Percentiles rank a stretch among this genome's conserved stretches.
phyloP scores from a whole-genome alignment of 257 asterid species.

The Solanum ossicruentum region DNA sequence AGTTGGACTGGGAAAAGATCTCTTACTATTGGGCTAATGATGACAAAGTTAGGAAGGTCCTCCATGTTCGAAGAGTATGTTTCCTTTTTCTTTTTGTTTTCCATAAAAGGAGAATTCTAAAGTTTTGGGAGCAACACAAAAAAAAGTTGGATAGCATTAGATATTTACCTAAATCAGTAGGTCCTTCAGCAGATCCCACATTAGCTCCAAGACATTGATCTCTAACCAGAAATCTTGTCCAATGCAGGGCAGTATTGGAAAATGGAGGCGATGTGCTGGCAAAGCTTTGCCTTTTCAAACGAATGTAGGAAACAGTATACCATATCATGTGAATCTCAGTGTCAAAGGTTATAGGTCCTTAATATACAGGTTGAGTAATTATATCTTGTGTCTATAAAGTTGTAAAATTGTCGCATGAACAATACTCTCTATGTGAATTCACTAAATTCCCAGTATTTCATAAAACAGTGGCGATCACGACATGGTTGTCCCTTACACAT shows the following conservation, averaged over 20 bases:
- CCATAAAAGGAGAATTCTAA: not conserved
- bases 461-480: conserved; percentile 22
- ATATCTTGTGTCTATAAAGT: not conserved
- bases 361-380: conserved; percentile 10
- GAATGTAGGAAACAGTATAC: not conserved
- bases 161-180: too few relatives aligned
- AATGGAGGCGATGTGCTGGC: not conserved
- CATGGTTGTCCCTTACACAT: not conserved
- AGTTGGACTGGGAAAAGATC: not conserved
- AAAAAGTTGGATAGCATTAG: too few relatives aligned
- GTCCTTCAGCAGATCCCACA: too few relatives aligned
- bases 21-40: not conserved
- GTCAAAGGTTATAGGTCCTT: conserved; percentile 18
- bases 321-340: not conserved
- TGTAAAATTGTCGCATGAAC: not conserved
- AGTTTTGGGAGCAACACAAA: not conserved
- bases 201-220: too few relatives aligned
- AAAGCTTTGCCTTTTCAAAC: not conserved
- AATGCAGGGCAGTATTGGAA: not conserved
- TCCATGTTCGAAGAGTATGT: not conserved
- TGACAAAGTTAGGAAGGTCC: not conserved
- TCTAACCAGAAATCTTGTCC: not conserved
- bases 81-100: not conserved
- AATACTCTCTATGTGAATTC: not conserved
- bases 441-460: not conserved